Percentiles rank a stretch among this genome's conserved stretches.
phyloP scores from a whole-genome alignment of 768 basidiomycete species.

The Tulasnella sp. region DNA sequence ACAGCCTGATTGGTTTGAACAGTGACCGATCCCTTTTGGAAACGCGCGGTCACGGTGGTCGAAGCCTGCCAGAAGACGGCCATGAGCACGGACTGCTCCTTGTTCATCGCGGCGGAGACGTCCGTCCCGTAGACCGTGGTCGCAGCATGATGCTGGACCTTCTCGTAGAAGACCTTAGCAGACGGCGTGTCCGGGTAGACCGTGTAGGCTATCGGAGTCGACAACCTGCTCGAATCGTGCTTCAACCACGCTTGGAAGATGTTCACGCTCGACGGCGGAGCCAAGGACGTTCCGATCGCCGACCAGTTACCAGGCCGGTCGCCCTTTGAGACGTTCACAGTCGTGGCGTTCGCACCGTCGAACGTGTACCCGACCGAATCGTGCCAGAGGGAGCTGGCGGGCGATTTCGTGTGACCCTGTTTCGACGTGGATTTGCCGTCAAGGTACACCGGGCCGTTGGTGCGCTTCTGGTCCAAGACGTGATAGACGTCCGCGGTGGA shows the following conservation, averaged over 20 bases:
- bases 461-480: too few species aligned
- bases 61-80: conserved; percentile 42
- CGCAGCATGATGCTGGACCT: conserved; percentile 22
- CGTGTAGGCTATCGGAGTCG: conserved; percentile 38
- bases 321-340: conserved; percentile 35
- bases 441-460: conserved; percentile 34
- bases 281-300: conserved; percentile 47
- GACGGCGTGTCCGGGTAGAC: conserved; percentile 40
- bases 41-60: conserved; percentile 32
- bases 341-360: conserved; percentile 20
- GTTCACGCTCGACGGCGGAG: conserved; percentile 43
- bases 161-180: conserved; percentile 15
- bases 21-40: neutral
- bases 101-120: conserved; percentile 44
- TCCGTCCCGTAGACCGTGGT: conserved; percentile 36
- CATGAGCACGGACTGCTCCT: conserved; percentile 31
- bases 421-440: conserved; percentile 22
- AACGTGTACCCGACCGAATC: too few species aligned
- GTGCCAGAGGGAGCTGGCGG: too few species aligned
- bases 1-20: neutral
- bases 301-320: conserved; percentile 49
- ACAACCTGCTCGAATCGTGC: conserved; percentile 25
- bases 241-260: conserved; percentile 53
- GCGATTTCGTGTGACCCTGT: conserved; percentile 20
- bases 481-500: too few species aligned